These are phyloP conservation scores for Drechslera avenae DNA, from an alignment of 2,329 filamentous ascomycete species.

Conservation along the genomic window DNA sequence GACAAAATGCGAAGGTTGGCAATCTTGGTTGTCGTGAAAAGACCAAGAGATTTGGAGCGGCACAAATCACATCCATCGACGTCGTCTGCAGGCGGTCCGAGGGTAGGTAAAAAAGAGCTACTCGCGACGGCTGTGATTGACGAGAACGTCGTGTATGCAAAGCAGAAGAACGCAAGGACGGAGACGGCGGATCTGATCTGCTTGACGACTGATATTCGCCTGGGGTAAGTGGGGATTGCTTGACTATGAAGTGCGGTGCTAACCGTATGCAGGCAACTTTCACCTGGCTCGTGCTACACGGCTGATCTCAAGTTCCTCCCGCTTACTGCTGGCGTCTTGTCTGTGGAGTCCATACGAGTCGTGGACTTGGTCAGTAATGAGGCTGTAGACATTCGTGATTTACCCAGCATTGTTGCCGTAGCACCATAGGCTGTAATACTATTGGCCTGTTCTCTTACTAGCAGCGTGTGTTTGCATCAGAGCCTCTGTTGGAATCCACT, in stretches of 20 bases:
- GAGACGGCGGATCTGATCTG: constrained; percentile 73
- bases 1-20: constrained; percentile 69
- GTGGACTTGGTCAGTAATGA: constrained; percentile 76
- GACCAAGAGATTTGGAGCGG: constrained; percentile 57
- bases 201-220: constrained; percentile 73
- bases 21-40: constrained; percentile 69
- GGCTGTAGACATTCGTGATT: constrained; percentile 75
- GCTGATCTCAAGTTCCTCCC: constrained; percentile 75
- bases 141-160: constrained; percentile 71
- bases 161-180: constrained; percentile 68
- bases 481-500: not conserved
- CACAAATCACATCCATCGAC: constrained; percentile 52
- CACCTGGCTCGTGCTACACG: constrained; percentile 74
- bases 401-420: constrained; percentile 67
- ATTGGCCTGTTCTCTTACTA: not conserved
- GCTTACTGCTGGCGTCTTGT: constrained; percentile 67
- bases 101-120: constrained; percentile 42
- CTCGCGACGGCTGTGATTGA: constrained; percentile 72
- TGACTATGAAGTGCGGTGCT: constrained; percentile 7
- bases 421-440: constrained; percentile 14
- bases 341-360: constrained; percentile 73
- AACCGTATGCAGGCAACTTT: constrained; percentile 61
- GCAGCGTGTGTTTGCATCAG: not conserved
- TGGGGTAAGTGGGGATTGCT: constrained; percentile 60
- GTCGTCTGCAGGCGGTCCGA: constrained; percentile 47